Evolutionary conservation across 352 stramenopile genomes (phyloP), one percentile per base, ranked within the genome.

Genomic region (Phytophthora ohioensis): DNA sequence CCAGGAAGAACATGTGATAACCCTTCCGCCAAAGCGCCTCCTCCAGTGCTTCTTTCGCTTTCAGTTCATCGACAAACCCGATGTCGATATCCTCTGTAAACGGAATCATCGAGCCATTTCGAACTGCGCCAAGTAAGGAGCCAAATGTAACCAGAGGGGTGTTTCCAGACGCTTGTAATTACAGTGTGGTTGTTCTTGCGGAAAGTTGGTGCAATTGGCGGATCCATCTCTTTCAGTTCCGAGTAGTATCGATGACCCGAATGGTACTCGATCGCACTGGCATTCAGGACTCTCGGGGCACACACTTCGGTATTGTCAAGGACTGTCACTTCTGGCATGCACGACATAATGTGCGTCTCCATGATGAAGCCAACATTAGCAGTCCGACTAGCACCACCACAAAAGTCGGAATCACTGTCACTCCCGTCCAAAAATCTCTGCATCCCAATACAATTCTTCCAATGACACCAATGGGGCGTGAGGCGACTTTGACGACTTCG

Each of bases 31-130:
- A 67, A 78, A 76, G 61, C 10, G 46, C 42, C 55, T 42, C 60
- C 57, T 62, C 21, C n/a, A 75, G 38, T 12, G 60, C 34, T 39
- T 66, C 21, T 36, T 49, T 47, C n/a, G 43, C 55, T 15, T 63
- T 59, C 27, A 74, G 13, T 36, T 60, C 27, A 8, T 65, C 51
- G 17, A 76, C 66, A 55, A 79, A 87, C 0, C 68, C 80, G 13
- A 88, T 64, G 43, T 90, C 82, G 9, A 66, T 71, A 55, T 88
- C 82, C 35, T 88, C 79, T 1, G 82, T 88, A 58, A 84, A 90
- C 3, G 82, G 73, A 62, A 90, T 88, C 43, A 79, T 75, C n/a
- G 78, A 83, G 1, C 43, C 55, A 35, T 84, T 80, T 13, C 79
- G 77, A 13, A 90, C 62, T 9, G 79, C 81, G 6, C 79, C 79